Percentiles rank a stretch among this genome's conserved stretches.
phyloP scores from a whole-genome alignment of 352 stramenopile genomes.

The Pythium chondricola region DNA sequence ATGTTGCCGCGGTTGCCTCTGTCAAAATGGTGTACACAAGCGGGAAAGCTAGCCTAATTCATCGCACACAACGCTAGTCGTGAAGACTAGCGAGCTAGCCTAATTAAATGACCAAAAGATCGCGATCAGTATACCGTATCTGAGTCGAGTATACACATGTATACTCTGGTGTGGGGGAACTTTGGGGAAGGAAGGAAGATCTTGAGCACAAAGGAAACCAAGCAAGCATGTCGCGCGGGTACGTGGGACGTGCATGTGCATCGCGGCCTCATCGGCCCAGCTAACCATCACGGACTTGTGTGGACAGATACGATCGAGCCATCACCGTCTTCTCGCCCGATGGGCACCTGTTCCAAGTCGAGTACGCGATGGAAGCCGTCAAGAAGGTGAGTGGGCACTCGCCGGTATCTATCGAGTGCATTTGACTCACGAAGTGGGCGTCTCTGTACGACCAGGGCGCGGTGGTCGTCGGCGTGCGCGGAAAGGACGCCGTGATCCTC shows the following conservation, averaged over 20 bases:
- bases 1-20: slow-evolving; percentile 19
- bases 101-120: slow-evolving; percentile 15
- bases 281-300: background rate
- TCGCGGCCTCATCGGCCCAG: background rate
- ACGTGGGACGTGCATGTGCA: background rate
- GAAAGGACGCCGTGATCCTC: slow-evolving; percentile 94
- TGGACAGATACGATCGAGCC: slow-evolving; percentile 95
- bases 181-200: slow-evolving; percentile 12
- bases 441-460: slow-evolving; percentile 89
- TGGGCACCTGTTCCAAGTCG: slow-evolving; percentile 98
- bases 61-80: no score
- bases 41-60: no score
- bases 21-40: background rate
- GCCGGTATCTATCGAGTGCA: no score
- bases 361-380: slow-evolving; percentile 99
- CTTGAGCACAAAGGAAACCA: slow-evolving; percentile 2
- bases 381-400: slow-evolving; percentile 84
- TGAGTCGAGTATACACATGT: slow-evolving; percentile 4
- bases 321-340: slow-evolving; percentile 99
- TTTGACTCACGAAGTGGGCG: no score
- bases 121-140: slow-evolving; percentile 6
- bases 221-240: slow-evolving; percentile 19
- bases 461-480: slow-evolving; percentile 95
- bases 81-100: background rate
- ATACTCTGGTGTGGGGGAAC: no score